phyloP scores from a whole-genome alignment of 176 grass and related monocot species.

The Pontederia paniculata region DNA sequence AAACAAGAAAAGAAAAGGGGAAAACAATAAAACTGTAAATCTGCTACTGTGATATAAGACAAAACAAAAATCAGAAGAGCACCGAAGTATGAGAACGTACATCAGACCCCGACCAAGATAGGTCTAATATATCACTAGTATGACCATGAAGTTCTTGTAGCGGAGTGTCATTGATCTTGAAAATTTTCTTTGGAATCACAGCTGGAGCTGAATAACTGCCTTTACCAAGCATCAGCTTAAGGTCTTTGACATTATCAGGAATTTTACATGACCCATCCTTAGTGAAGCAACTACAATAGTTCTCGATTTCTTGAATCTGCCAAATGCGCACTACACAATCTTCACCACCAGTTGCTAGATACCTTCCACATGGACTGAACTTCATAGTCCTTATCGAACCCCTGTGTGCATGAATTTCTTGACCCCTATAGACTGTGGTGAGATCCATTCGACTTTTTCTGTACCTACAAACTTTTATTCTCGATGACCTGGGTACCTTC shows the following conservation, averaged over 20 bases:
- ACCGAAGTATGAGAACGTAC: constrained; percentile 34
- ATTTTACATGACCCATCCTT: constrained; percentile 22
- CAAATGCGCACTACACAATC: constrained; percentile 65
- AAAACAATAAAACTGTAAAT: background rate
- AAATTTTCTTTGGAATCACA: constrained; percentile 46
- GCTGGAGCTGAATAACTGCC: constrained; percentile 26
- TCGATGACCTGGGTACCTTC: constrained; percentile 19
- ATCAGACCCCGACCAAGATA: constrained; percentile 75
- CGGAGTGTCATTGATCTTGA: constrained; percentile 53
- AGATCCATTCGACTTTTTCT: constrained; percentile 63
- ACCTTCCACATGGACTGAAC: constrained; percentile 70
- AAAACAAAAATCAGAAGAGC: background rate
- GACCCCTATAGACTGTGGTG: constrained; percentile 60
- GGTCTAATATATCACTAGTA: constrained; percentile 59
- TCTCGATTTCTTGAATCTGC: constrained; percentile 64
- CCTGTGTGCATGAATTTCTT: constrained; percentile 79
- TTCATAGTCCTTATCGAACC: constrained; percentile 69
- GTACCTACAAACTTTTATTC: constrained; percentile 41
- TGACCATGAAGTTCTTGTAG: constrained; percentile 67
- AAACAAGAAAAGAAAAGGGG: background rate
- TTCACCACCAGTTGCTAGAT: constrained; percentile 84
- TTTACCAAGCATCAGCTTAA: constrained; percentile 27
- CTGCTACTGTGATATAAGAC: background rate
- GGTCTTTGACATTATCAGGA: constrained; percentile 28
- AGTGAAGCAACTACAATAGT: constrained; percentile 28